Base-by-base conservation (phyloP, 202 grass and related monocot species). In the Tripidium arundinaceum region DNA sequence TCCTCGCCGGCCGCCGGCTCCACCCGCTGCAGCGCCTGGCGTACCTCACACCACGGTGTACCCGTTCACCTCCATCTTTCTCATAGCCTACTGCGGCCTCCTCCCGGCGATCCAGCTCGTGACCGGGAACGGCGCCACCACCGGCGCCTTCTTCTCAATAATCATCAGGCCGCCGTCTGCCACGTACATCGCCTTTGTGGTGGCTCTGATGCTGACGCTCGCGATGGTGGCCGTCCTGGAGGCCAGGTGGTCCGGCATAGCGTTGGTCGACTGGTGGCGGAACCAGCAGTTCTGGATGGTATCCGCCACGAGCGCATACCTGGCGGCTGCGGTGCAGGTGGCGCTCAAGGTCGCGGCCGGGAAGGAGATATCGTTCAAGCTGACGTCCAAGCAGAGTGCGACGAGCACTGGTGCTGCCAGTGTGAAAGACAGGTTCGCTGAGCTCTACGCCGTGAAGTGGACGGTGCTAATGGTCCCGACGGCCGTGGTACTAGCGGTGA, bases 281-380 rank as follows among this genome's bases (percentile, higher is more conserved):
- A 95, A 95, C 72, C 79, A 92, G 83, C 93, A 92, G 78, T 95
- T 95, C 86, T 90, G 93, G 89, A 91, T 88, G 76, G 79, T 92
- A 21, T 88, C 85, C 16, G 87, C 89, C 72, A 83, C 89, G 33
- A 80, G 85, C 50, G 89, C 85, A 2, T 91, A 95, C 82, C 76
- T 86, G 41, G 87, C 78, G 2, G 90, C 90, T 31, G 87, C 85
- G 36, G 38, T 39, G 72, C 89, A 88, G 43, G 89, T 83, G 58
- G 69, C 86, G 57, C 47, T 89, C 21, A 93, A 86, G 79, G 43
- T 89, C 26, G 31, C 39, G 1, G 74, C 45, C 0, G 80, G 90
- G 28, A 78, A 79, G 47, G 81, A 93, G 47, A 84, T 92, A 12
- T 80, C 42, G 3, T 89, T 84, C 76, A 84, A 49, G 39, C 58